Conservation (phyloP, 2,329 filamentous ascomycete species). For the Colletotrichum truncatum region DNA sequence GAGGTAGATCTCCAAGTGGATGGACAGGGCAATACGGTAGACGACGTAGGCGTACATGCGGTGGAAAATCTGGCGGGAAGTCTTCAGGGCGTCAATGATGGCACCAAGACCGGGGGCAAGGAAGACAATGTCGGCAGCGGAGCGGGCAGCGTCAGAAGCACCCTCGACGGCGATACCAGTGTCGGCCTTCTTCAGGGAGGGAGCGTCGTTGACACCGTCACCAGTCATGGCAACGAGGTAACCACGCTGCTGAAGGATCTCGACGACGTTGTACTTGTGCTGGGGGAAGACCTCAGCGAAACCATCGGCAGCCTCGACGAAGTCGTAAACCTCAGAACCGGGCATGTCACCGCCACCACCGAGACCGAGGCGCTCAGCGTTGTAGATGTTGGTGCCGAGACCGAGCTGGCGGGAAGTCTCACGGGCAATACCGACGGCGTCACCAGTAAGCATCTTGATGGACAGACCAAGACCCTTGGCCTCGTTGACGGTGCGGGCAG, state of each 20-base stretch:
- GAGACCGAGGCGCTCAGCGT: constrained; percentile 90
- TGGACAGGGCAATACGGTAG: constrained; percentile 91
- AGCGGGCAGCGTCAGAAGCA: constrained; percentile 89
- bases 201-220: constrained; percentile 94
- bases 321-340: constrained; percentile 93
- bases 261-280: constrained; percentile 94
- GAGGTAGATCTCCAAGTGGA: constrained; percentile 91
- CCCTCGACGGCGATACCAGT: constrained; percentile 95
- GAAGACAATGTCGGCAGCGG: constrained; percentile 93
- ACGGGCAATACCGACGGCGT: constrained; percentile 91
- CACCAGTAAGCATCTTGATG: constrained; percentile 97
- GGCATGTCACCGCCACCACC: constrained; percentile 92
- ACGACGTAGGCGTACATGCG: constrained; percentile 97
- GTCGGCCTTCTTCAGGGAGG: constrained; percentile 94
- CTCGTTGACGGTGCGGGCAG: constrained; percentile 88
- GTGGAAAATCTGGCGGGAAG: constrained; percentile 93
- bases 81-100: constrained; percentile 93
- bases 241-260: constrained; percentile 92
- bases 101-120: constrained; percentile 89
- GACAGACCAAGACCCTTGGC: constrained; percentile 87
- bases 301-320: constrained; percentile 93
- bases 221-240: constrained; percentile 96
- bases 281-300: constrained; percentile 95
- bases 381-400: constrained; percentile 93
- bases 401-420: constrained; percentile 92